Evolutionary conservation across 805 yeast genomes (phyloP).

Genomic region (Teunomyces atbi): DNA sequence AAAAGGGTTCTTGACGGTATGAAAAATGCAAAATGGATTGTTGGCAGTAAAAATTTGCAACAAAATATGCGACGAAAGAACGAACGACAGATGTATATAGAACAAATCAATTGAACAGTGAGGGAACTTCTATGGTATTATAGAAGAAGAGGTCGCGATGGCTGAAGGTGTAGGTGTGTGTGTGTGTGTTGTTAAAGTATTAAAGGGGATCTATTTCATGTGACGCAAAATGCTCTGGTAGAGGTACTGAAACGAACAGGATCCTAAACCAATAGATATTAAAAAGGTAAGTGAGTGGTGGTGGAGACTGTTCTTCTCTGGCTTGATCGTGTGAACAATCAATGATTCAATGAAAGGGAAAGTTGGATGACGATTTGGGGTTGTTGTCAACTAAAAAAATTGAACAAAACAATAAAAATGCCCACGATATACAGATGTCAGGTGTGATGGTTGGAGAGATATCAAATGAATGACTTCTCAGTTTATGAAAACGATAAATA

Average conservation of each 20-base stretch:
- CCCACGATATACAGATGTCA: background rate
- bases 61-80: slow-evolving; percentile 3
- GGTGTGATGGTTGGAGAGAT: background rate
- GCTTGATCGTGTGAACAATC: background rate
- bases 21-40: background rate
- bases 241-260: background rate
- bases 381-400: background rate
- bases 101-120: background rate
- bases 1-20: background rate
- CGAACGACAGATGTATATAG: background rate
- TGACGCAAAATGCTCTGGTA: background rate
- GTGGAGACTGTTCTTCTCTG: background rate
- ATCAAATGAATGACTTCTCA: slow-evolving; percentile 2
- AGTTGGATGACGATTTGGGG: background rate
- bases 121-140: background rate
- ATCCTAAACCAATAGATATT: background rate
- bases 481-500: background rate
- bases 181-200: too few species aligned
- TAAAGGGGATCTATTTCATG: background rate
- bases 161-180: background rate
- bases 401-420: background rate
- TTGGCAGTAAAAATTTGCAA: slow-evolving; percentile 2
- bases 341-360: background rate
- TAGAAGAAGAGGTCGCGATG: background rate
- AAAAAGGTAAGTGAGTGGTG: background rate